A percentile compares a stretch with the other conserved stretches of the same genome.
phyloP scores from a whole-genome alignment of 2,329 filamentous ascomycete species.

The Trichoderma endophyticum region DNA sequence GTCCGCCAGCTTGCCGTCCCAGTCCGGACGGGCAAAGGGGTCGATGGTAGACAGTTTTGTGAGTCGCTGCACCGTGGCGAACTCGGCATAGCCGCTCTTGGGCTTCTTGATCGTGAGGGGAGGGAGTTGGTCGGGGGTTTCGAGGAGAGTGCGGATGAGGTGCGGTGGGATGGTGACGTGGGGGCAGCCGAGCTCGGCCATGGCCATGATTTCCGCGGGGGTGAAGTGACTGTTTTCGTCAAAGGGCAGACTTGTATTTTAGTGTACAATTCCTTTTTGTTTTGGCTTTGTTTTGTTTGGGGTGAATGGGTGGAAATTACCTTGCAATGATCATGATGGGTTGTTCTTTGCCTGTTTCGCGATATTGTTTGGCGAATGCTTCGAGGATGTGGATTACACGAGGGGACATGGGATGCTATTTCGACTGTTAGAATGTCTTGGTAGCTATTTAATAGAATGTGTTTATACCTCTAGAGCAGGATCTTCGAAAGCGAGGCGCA shows the following conservation, averaged over 20 bases:
- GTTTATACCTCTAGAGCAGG: slow-evolving; percentile 21
- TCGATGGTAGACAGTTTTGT: slow-evolving; percentile 36
- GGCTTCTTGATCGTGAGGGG: slow-evolving; percentile 5
- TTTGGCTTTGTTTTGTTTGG: background rate
- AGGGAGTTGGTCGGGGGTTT: slow-evolving; percentile 19
- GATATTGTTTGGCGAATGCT: slow-evolving; percentile 16
- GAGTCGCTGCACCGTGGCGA: slow-evolving; percentile 31
- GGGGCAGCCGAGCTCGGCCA: slow-evolving; percentile 22
- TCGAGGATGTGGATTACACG: slow-evolving; percentile 23
- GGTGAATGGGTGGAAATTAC: background rate
- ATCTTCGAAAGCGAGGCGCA: slow-evolving; percentile 17
- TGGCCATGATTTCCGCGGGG: slow-evolving; percentile 21
- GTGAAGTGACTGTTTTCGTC: slow-evolving; percentile 19
- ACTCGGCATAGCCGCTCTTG: slow-evolving; percentile 12
- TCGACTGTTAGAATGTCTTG: background rate
- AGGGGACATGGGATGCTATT: slow-evolving; percentile 23
- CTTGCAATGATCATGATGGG: slow-evolving; percentile 24
- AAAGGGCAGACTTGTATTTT: background rate
- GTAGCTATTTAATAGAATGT: background rate
- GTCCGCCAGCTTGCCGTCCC: slow-evolving; percentile 37
- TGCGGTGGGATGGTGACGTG: slow-evolving; percentile 22
- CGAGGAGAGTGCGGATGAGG: slow-evolving; percentile 19
- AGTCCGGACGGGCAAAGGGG: slow-evolving; percentile 35
- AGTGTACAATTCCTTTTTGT: background rate
- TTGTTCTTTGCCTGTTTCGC: slow-evolving; percentile 22